Percentiles rank a stretch among this genome's conserved stretches.
Conservation (phyloP, 257 asterid species). For the Solanum corneliomulleri region DNA sequence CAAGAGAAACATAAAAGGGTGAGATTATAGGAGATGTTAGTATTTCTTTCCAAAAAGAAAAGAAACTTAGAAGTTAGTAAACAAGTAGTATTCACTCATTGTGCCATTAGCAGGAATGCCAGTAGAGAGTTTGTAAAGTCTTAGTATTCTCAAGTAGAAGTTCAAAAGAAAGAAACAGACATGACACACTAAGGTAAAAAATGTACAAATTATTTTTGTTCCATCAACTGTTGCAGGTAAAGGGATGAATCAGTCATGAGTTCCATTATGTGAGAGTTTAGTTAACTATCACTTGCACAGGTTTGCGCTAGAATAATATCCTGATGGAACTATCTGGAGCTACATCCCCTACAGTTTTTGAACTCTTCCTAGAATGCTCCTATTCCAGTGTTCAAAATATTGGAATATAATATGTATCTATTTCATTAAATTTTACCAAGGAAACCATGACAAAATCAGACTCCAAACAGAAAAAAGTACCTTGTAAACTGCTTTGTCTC, state of each 20-base stretch:
- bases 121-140: not conserved
- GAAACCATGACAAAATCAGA: conserved; percentile 41
- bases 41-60: not conserved
- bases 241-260: not conserved
- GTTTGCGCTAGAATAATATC: not conserved
- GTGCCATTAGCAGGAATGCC: not conserved
- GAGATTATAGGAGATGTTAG: not conserved
- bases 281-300: not conserved
- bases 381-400: not conserved
- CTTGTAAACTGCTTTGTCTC: conserved; percentile 25
- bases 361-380: not conserved
- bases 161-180: not conserved
- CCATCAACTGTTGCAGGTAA: not conserved
- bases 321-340: not conserved
- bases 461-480: conserved; percentile 9
- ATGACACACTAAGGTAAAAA: not conserved
- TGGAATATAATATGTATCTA: not conserved
- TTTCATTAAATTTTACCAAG: not conserved
- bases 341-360: not conserved
- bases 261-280: not conserved
- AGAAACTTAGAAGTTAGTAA: not conserved
- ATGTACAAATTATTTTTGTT: not conserved
- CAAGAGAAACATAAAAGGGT: conserved; percentile 11
- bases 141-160: not conserved
- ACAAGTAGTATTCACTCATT: not conserved